phyloP scores from a whole-genome alignment of 306 rosid genomes.

The Trichosanthes truncata region DNA sequence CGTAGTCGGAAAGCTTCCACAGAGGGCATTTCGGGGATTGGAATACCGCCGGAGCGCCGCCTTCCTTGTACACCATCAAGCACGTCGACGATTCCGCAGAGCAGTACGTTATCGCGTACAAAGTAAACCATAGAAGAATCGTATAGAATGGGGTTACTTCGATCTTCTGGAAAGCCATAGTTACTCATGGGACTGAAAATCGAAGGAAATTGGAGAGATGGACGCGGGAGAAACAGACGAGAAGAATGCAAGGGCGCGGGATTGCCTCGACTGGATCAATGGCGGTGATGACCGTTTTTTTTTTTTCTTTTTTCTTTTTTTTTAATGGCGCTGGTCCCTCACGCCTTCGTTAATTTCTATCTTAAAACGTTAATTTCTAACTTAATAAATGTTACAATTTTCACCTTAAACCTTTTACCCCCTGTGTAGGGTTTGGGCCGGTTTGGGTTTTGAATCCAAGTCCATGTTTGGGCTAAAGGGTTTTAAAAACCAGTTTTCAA shows the following conservation, averaged over 20 bases:
- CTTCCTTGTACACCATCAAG: conserved; percentile 60
- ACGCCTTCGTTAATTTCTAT: too few species aligned
- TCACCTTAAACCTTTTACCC: too few species aligned
- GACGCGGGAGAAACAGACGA: background rate
- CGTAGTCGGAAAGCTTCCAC: conserved; percentile 61
- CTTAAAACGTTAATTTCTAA: too few species aligned
- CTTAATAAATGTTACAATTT: too few species aligned
- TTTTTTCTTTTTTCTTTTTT: background rate
- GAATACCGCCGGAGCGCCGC: conserved; percentile 92
- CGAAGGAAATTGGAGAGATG: background rate
- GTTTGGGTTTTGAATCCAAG: too few species aligned
- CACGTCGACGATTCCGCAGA: conserved; percentile 68
- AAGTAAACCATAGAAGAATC: conserved; percentile 19
- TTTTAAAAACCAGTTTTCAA: too few species aligned
- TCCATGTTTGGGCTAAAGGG: too few species aligned
- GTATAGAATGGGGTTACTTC: background rate
- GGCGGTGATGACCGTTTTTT: background rate
- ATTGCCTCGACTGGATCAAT: background rate
- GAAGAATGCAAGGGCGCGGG: background rate
- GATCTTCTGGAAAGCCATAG: background rate
- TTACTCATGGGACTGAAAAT: background rate
- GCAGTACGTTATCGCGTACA: conserved; percentile 16
- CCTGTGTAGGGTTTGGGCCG: too few species aligned
- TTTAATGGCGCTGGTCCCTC: background rate
- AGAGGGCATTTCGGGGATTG: conserved; percentile 87